Conservation (phyloP, 73 alveolate species). For the Paraurostyla sp. region DNA sequence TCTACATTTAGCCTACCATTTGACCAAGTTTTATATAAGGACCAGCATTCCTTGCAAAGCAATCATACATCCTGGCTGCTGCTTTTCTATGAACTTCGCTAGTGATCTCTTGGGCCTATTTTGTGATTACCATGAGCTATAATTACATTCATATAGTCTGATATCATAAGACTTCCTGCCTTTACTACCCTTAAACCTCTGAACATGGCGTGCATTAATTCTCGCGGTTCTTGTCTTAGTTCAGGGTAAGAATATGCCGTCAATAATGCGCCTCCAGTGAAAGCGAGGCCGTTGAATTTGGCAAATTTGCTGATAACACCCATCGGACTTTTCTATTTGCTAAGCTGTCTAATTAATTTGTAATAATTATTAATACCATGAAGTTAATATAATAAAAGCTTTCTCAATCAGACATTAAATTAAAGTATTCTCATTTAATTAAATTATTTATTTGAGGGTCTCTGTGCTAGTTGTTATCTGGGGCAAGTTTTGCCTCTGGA, state of each 20-base stretch:
- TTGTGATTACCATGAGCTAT: not conserved
- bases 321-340: not conserved
- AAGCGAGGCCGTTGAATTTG: not conserved
- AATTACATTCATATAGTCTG: conserved; percentile 17
- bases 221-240: conserved; percentile 39
- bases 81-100: conserved; percentile 74
- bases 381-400: not conserved
- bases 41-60: conserved; percentile 83
- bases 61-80: conserved; percentile 66
- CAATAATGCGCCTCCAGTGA: conserved; percentile 22
- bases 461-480: conserved; percentile 29
- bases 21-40: conserved; percentile 85
- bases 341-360: not conserved
- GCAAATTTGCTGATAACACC: conserved; percentile 5
- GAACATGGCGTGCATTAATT: conserved; percentile 27
- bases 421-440: not conserved
- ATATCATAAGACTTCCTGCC: conserved; percentile 38
- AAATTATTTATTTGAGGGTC: not conserved
- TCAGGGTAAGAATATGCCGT: conserved; percentile 57
- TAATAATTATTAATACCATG: not conserved
- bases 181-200: conserved; percentile 47
- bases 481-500: not conserved
- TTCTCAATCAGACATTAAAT: not conserved
- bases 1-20: conserved; percentile 76
- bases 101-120: conserved; percentile 45